Conservation (phyloP, 2,329 filamentous ascomycete species). For the Aspergillus jensenii region DNA sequence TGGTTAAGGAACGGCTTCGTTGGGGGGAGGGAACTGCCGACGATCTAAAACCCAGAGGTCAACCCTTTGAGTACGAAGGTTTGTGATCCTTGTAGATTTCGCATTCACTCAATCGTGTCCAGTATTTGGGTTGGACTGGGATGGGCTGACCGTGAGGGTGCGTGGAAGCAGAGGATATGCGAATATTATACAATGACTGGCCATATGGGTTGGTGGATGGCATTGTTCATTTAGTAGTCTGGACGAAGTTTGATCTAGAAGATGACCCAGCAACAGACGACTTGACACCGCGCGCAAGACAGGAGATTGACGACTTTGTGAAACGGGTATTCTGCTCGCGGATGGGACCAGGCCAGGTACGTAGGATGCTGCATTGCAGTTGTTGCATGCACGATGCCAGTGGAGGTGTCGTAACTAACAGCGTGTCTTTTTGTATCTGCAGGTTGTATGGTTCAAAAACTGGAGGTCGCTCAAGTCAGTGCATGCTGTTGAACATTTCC, state of each 20-base stretch:
- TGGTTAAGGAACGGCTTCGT: slow-evolving; percentile 66
- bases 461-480: slow-evolving; percentile 84
- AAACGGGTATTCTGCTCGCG: slow-evolving; percentile 60
- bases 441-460: slow-evolving; percentile 89
- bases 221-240: slow-evolving; percentile 84
- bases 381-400: not conserved
- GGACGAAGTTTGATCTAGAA: slow-evolving; percentile 82
- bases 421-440: slow-evolving; percentile 24
- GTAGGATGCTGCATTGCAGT: slow-evolving; percentile 9
- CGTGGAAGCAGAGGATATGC: slow-evolving; percentile 57
- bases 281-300: slow-evolving; percentile 63
- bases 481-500: slow-evolving; percentile 86
- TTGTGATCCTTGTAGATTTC: not conserved
- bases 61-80: slow-evolving; percentile 39
- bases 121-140: not conserved
- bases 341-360: slow-evolving; percentile 44
- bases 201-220: slow-evolving; percentile 79
- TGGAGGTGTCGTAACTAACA: not conserved
- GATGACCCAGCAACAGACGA: slow-evolving; percentile 67
- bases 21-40: slow-evolving; percentile 58
- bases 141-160: not conserved
- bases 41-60: slow-evolving; percentile 30
- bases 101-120: not conserved
- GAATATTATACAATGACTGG: slow-evolving; percentile 87
- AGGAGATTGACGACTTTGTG: slow-evolving; percentile 71